These are phyloP conservation scores for Gynandropsis gynandra DNA, from an alignment of 345 rosid species.

Conservation along the genomic window DNA sequence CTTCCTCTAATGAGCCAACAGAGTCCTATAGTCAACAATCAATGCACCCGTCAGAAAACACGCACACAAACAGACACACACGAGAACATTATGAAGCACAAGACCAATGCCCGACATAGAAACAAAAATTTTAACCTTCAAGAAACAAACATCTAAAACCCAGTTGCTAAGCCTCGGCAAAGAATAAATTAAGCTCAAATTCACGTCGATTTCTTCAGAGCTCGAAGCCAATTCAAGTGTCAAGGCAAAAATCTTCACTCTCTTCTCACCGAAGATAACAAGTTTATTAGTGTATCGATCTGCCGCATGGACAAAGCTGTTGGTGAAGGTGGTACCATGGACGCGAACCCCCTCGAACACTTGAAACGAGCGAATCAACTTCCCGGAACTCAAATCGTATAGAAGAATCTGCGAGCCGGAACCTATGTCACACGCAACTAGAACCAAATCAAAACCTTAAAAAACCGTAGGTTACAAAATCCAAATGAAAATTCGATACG, in stretches of 20 bases:
- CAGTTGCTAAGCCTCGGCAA: slow-evolving; percentile 74
- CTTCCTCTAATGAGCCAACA: slow-evolving; percentile 25
- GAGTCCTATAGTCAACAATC: slow-evolving; percentile 25
- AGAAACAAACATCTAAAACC: slow-evolving; percentile 66
- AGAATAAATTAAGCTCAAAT: slow-evolving; percentile 39
- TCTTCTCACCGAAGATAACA: slow-evolving; percentile 65
- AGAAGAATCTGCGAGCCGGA: slow-evolving; percentile 72
- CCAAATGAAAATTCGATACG: neutral
- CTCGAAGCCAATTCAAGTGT: slow-evolving; percentile 23
- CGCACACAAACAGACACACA: neutral
- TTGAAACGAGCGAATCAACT: slow-evolving; percentile 47
- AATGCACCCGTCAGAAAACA: slow-evolving; percentile 10
- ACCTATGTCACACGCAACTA: slow-evolving; percentile 33
- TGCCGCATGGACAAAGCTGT: slow-evolving; percentile 11
- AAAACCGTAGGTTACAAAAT: neutral
- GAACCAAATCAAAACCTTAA: neutral
- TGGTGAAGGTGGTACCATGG: slow-evolving; percentile 56
- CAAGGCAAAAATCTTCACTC: slow-evolving; percentile 54
- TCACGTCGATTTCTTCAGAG: slow-evolving; percentile 24
- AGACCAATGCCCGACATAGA: neutral
- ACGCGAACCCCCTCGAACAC: slow-evolving; percentile 85
- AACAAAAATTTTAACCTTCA: slow-evolving; percentile 42
- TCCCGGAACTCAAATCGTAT: slow-evolving; percentile 48
- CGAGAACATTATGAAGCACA: slow-evolving; percentile 6
- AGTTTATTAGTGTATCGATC: slow-evolving; percentile 27